phyloP scores from a whole-genome alignment of 345 rosid genomes.

The Physaria fendleri region DNA sequence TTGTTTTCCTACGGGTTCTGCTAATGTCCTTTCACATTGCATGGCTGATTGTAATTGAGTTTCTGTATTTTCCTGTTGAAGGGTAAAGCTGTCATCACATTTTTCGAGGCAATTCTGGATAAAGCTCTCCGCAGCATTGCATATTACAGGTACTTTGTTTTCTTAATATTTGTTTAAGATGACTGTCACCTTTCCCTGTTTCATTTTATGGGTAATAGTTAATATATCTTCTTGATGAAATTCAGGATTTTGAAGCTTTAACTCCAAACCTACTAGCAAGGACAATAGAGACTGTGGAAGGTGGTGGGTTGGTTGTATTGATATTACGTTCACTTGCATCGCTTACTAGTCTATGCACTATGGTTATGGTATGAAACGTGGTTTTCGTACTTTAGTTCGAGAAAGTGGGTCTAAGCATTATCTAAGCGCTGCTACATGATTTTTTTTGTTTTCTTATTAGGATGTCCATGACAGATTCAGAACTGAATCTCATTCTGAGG shows the following conservation, averaged over 20 bases:
- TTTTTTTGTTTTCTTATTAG: constrained; percentile 42
- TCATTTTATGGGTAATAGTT: not conserved
- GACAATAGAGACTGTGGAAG: constrained; percentile 95
- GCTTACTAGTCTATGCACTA: constrained; percentile 80
- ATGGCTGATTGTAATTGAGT: not conserved
- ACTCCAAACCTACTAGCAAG: constrained; percentile 95
- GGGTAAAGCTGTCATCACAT: constrained; percentile 91
- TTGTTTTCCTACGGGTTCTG: not conserved
- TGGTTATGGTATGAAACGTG: constrained; percentile 77
- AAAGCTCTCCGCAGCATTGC: constrained; percentile 78
- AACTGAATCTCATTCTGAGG: constrained; percentile 87
- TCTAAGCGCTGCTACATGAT: not conserved
- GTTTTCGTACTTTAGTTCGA: not conserved
- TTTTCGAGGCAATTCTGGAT: constrained; percentile 90
- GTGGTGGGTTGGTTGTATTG: constrained; percentile 83
- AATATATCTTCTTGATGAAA: not conserved
- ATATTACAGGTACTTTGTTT: constrained; percentile 62
- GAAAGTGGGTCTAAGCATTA: not conserved
- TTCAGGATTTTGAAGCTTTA: constrained; percentile 93
- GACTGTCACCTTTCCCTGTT: not conserved
- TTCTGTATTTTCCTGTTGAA: constrained; percentile 25
- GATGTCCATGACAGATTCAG: constrained; percentile 97
- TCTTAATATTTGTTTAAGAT: not conserved
- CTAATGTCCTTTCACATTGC: constrained; percentile 5
- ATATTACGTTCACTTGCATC: constrained; percentile 77